phyloP scores from a whole-genome alignment of 2,329 filamentous ascomycete genomes.

The Daldinia sp. region DNA sequence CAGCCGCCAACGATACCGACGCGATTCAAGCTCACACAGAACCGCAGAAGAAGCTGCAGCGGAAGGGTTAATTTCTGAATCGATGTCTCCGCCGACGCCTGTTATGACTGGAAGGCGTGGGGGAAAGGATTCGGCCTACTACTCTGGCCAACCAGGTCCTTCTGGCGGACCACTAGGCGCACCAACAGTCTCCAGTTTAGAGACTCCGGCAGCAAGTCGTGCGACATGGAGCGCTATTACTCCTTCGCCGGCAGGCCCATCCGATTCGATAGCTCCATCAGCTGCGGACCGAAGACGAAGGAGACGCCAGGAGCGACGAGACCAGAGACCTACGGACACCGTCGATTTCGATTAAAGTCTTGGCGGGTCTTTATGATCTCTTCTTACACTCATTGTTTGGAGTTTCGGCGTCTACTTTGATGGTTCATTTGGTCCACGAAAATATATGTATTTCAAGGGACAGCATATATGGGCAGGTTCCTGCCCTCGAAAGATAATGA shows the following conservation, averaged over 20 bases:
- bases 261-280: constrained; percentile 55
- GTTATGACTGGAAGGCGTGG: constrained; percentile 65
- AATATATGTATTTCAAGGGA: constrained; percentile 29
- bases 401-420: constrained; percentile 41
- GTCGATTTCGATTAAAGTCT: constrained; percentile 41
- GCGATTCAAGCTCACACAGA: constrained; percentile 63
- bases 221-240: constrained; percentile 68
- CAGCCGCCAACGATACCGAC: constrained; percentile 62
- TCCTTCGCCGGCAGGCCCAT: constrained; percentile 56
- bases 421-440: constrained; percentile 30
- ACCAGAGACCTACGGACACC: constrained; percentile 51
- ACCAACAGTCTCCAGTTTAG: constrained; percentile 62
- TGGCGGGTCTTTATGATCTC: constrained; percentile 15
- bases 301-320: constrained; percentile 67
- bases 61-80: constrained; percentile 57
- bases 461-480: constrained; percentile 28
- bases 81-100: constrained; percentile 67
- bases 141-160: constrained; percentile 63
- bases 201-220: constrained; percentile 59
- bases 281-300: constrained; percentile 66
- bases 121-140: constrained; percentile 72
- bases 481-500: constrained; percentile 26
- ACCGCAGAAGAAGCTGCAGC: constrained; percentile 58
- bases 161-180: constrained; percentile 56
- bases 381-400: constrained; percentile 35